A percentile compares a stretch with the other conserved stretches of the same genome.
Evolutionary conservation across 1,139 yeast species (phyloP).

Genomic region (Debaryomyces udenii): DNA sequence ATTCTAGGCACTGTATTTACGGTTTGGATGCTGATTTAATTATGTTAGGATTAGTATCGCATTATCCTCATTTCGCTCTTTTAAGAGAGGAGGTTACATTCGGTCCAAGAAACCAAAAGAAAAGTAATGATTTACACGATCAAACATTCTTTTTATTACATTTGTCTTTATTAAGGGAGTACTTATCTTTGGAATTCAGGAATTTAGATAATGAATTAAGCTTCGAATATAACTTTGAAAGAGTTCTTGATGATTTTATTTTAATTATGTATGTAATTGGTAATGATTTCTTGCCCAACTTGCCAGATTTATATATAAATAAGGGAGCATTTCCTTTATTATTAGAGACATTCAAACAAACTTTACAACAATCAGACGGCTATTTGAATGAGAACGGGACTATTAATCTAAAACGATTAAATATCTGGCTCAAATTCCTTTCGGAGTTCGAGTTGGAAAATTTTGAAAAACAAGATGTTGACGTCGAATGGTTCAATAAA

Average conservation of each 20-base stretch:
- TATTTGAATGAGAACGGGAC: conserved; percentile 83
- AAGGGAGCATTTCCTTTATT: conserved; percentile 95
- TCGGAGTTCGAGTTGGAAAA: conserved; percentile 77
- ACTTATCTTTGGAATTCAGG: conserved; percentile 80
- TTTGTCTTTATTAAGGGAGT: conserved; percentile 85
- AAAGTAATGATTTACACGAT: conserved; percentile 64
- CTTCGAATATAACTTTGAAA: conserved; percentile 84
- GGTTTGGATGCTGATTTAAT: conserved; percentile 98
- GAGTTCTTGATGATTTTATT: conserved; percentile 89
- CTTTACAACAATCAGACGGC: conserved; percentile 75
- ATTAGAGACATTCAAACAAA: conserved; percentile 82
- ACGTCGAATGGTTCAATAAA: conserved; percentile 88
- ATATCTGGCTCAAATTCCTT: conserved; percentile 69
- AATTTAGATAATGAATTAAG: conserved; percentile 64
- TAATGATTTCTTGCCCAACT: conserved; percentile 96
- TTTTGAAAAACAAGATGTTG: conserved; percentile 80
- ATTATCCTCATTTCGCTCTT: conserved; percentile 93
- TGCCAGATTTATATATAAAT: conserved; percentile 90
- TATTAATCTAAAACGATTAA: conserved; percentile 73
- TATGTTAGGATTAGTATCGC: conserved; percentile 94
- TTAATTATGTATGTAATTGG: conserved; percentile 94
- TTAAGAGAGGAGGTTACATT: conserved; percentile 95
- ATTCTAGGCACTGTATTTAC: conserved; percentile 91
- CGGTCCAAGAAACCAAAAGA: conserved; percentile 57
- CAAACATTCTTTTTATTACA: conserved; percentile 86